Conservation (phyloP, 345 rosid genomes). For the Carallia pectinifolia region DNA sequence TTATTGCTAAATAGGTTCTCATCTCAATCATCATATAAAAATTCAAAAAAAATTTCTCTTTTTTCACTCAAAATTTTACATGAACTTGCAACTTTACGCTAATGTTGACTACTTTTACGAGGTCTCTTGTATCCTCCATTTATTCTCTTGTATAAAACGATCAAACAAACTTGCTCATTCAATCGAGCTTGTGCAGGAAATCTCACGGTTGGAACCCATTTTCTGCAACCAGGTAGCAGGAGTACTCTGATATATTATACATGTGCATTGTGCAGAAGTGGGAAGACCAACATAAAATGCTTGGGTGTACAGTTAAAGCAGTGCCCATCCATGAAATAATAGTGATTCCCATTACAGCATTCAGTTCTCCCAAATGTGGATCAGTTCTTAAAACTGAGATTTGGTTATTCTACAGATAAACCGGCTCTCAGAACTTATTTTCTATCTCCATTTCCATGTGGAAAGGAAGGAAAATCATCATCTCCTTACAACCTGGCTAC, state of each 20-base stretch:
- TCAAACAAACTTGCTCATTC: too few species aligned
- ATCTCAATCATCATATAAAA: too few species aligned
- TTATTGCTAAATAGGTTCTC: too few species aligned
- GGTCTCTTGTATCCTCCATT: too few species aligned
- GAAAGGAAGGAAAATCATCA: neutral
- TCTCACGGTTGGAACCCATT: too few species aligned
- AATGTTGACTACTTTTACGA: too few species aligned
- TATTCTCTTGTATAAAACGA: too few species aligned
- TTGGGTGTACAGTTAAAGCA: neutral
- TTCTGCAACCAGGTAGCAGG: neutral
- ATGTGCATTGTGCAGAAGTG: neutral
- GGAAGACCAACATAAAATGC: neutral
- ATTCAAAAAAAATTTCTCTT: too few species aligned
- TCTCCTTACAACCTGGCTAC: constrained; percentile 13
- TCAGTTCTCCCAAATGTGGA: constrained; percentile 2
- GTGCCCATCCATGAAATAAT: constrained; percentile 1
- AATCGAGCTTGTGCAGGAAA: too few species aligned
- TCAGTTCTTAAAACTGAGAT: neutral
- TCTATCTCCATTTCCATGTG: constrained; percentile 1
- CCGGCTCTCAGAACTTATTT: neutral
- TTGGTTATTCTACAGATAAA: neutral
- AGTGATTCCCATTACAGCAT: neutral
- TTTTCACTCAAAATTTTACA: too few species aligned
- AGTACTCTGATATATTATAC: neutral
- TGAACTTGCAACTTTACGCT: too few species aligned